Conservation (phyloP, 805 yeast species). For the Torulaspora delbrueckii region DNA sequence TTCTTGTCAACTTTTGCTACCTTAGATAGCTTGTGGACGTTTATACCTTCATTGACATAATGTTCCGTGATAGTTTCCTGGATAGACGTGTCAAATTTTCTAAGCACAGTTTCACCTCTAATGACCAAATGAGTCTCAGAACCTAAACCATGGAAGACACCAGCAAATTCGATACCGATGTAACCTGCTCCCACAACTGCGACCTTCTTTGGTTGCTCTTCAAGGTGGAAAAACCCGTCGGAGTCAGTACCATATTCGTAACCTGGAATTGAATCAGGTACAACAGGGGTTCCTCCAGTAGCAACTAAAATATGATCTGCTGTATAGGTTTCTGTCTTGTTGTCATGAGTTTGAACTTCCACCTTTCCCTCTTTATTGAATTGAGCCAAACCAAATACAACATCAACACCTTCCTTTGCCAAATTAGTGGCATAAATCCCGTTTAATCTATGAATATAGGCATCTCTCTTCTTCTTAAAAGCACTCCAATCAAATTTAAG, state of each 20-base stretch:
- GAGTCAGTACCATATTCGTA: constrained; percentile 79
- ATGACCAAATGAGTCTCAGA: constrained; percentile 81
- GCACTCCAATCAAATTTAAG: constrained; percentile 74
- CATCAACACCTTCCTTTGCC: constrained; percentile 83
- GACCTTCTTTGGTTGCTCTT: constrained; percentile 80
- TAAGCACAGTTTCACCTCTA: constrained; percentile 85
- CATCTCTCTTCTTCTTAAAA: constrained; percentile 86
- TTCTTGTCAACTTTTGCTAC: constrained; percentile 46
- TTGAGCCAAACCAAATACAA: constrained; percentile 78
- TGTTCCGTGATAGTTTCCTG: constrained; percentile 74
- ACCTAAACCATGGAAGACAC: constrained; percentile 86
- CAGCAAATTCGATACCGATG: constrained; percentile 93
- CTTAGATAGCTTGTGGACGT: constrained; percentile 65
- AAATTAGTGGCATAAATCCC: constrained; percentile 91
- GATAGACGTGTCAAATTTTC: constrained; percentile 80
- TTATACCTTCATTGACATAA: constrained; percentile 75
- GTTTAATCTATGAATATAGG: constrained; percentile 78
- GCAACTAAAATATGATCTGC: constrained; percentile 86
- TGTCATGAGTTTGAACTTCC: constrained; percentile 69
- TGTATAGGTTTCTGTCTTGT: constrained; percentile 53
- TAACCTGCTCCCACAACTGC: constrained; percentile 98
- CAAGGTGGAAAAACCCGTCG: constrained; percentile 84
- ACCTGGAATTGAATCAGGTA: constrained; percentile 69
- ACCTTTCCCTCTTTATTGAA: constrained; percentile 68
- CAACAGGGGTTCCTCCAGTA: constrained; percentile 82